Evolutionary conservation across 1,139 yeast genomes (phyloP).

Genomic region (Taphrina pruni): DNA sequence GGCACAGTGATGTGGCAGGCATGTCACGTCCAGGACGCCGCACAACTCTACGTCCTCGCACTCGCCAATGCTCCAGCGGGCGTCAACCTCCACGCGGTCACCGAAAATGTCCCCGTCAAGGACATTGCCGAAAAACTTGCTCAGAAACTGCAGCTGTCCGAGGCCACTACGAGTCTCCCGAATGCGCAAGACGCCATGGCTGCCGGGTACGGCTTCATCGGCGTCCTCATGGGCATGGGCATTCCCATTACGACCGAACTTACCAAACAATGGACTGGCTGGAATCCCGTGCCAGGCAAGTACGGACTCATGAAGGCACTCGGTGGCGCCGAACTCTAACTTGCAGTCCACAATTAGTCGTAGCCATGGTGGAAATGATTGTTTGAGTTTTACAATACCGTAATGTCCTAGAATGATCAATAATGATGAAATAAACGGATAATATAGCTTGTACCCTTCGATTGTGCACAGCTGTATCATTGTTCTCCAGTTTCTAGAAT

Average conservation of each 20-base stretch:
- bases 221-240: slow-evolving; percentile 1
- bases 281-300: not conserved
- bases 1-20: slow-evolving; percentile 1
- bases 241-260: not conserved
- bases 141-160: not conserved
- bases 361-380: too few relatives aligned
- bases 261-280: slow-evolving; percentile 11
- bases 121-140: slow-evolving; percentile 4
- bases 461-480: too few relatives aligned
- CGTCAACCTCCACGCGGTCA: slow-evolving; percentile 3
- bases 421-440: too few relatives aligned
- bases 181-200: not conserved
- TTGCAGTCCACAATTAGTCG: too few relatives aligned
- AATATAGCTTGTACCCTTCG: too few relatives aligned
- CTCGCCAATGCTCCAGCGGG: slow-evolving; percentile 10
- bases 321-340: not conserved
- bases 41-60: slow-evolving; percentile 6
- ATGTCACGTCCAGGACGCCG: slow-evolving; percentile 15
- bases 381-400: too few relatives aligned
- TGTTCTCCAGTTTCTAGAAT: too few relatives aligned
- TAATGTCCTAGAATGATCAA: too few relatives aligned
- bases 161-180: not conserved
- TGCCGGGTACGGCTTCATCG: slow-evolving; percentile 11
- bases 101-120: not conserved
- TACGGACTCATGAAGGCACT: slow-evolving; percentile 4